These are phyloP conservation scores for Solanum piurae DNA, from an alignment of 257 asterid species.

Conservation along the genomic window DNA sequence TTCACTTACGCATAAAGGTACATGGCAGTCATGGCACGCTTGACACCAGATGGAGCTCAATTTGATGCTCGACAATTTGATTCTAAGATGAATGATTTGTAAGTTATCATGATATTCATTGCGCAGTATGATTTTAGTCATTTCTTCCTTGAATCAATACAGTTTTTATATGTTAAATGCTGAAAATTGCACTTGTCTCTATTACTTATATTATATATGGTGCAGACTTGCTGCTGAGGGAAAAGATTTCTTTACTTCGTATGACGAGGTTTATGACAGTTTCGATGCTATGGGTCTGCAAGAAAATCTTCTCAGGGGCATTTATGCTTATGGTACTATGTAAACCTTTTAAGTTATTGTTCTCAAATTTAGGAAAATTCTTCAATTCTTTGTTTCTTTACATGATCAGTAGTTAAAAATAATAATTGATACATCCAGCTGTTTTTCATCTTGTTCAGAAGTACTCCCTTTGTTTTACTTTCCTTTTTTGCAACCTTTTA, in stretches of 20 bases:
- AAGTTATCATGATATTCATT: constrained; percentile 5
- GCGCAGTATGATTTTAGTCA: not conserved
- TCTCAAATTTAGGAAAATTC: not conserved
- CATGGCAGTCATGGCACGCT: constrained; percentile 59
- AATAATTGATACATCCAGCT: not conserved
- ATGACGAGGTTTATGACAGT: constrained; percentile 27
- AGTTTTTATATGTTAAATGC: not conserved
- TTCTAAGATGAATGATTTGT: constrained; percentile 57
- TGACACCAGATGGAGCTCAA: constrained; percentile 61
- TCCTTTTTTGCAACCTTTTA: not conserved
- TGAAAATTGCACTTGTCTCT: not conserved
- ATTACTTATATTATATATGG: not conserved
- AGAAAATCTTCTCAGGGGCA: constrained; percentile 30
- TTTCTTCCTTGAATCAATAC: not conserved
- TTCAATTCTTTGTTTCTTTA: not conserved
- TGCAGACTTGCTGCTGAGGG: constrained; percentile 20
- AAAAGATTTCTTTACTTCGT: constrained; percentile 23
- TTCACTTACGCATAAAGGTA: not conserved
- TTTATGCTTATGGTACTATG: constrained; percentile 23
- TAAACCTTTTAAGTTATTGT: not conserved
- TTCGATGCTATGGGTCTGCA: constrained; percentile 29
- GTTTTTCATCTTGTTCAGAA: not conserved
- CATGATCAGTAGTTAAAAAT: not conserved
- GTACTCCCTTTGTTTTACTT: not conserved
- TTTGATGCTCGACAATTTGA: constrained; percentile 60